phyloP scores from a whole-genome alignment of 2,329 filamentous ascomycete genomes.

The Nigrospora sphaerica region DNA sequence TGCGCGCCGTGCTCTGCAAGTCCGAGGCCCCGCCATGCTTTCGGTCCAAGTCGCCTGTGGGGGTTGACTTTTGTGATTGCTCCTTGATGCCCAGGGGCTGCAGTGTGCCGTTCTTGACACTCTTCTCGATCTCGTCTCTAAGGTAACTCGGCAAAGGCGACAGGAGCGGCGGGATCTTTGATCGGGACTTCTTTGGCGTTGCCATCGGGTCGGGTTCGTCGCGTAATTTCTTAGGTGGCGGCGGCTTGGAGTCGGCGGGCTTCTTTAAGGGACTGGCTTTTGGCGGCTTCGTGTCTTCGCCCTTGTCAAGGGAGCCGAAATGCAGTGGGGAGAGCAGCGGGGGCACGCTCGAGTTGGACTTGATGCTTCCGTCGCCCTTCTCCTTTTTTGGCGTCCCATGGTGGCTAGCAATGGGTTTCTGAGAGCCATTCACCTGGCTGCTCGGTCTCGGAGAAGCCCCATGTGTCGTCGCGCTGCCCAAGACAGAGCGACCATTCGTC shows the following conservation, averaged over 20 bases:
- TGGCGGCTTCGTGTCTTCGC: slow-evolving; percentile 16
- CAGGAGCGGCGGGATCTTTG: slow-evolving; percentile 40
- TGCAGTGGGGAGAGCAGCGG: slow-evolving; percentile 46
- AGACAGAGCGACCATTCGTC: slow-evolving; percentile 16
- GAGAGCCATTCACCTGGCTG: slow-evolving; percentile 35
- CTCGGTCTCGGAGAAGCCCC: slow-evolving; percentile 28
- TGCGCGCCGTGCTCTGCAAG: slow-evolving; percentile 27
- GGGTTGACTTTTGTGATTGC: slow-evolving; percentile 13
- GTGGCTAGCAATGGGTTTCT: slow-evolving; percentile 23
- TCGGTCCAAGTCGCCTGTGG: no score
- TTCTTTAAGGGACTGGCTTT: slow-evolving; percentile 26
- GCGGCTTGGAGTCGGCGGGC: slow-evolving; percentile 17
- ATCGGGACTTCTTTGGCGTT: slow-evolving; percentile 29
- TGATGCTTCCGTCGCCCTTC: slow-evolving; percentile 19
- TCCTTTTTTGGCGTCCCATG: slow-evolving; percentile 29
- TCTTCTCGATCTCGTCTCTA: slow-evolving; percentile 8
- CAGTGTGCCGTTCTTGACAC: slow-evolving; percentile 3
- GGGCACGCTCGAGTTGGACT: slow-evolving; percentile 35
- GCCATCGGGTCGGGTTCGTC: slow-evolving; percentile 19
- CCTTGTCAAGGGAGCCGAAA: slow-evolving; percentile 32
- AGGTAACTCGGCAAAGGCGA: slow-evolving; percentile 30
- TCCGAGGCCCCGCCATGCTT: slow-evolving; percentile 12
- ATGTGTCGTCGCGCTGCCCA: slow-evolving; percentile 11
- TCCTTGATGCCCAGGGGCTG: slow-evolving; percentile 12
- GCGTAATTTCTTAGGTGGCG: slow-evolving; percentile 15